These are phyloP conservation scores for Aspergillus bombycis DNA, from an alignment of 2,329 filamentous ascomycete genomes.

Conservation along the genomic window DNA sequence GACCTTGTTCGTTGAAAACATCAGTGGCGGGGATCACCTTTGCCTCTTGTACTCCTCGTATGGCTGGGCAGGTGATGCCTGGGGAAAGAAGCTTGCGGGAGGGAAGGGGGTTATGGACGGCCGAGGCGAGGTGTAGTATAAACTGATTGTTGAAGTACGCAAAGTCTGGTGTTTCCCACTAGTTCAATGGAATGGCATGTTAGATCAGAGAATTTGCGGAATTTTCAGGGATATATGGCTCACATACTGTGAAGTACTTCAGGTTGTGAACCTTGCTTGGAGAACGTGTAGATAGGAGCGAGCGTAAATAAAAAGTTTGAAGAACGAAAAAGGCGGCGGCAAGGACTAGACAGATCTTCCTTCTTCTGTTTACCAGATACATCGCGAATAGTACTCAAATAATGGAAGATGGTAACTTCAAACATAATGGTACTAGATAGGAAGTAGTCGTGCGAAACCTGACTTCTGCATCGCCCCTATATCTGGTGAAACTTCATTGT, in stretches of 20 bases:
- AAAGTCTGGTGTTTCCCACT: slow-evolving; percentile 4
- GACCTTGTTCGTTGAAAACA: neutral
- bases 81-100: slow-evolving; percentile 4
- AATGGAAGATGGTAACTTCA: neutral
- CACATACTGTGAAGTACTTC: neutral
- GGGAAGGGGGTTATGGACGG: slow-evolving; percentile 4
- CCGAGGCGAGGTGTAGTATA: slow-evolving; percentile 4
- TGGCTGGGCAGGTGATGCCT: neutral
- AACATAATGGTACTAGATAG: neutral
- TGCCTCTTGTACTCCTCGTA: neutral
- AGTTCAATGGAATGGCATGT: neutral
- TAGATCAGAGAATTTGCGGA: neutral
- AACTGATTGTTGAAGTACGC: slow-evolving; percentile 7
- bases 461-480: neutral
- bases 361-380: neutral
- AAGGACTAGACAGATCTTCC: neutral
- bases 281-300: neutral
- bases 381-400: neutral
- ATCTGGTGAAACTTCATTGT: neutral
- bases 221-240: neutral
- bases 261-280: neutral
- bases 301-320: neutral
- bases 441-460: neutral
- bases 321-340: neutral
- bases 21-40: neutral